Conservation (phyloP, 495 filamentous ascomycete species). For the Lepidopterella palustris region DNA sequence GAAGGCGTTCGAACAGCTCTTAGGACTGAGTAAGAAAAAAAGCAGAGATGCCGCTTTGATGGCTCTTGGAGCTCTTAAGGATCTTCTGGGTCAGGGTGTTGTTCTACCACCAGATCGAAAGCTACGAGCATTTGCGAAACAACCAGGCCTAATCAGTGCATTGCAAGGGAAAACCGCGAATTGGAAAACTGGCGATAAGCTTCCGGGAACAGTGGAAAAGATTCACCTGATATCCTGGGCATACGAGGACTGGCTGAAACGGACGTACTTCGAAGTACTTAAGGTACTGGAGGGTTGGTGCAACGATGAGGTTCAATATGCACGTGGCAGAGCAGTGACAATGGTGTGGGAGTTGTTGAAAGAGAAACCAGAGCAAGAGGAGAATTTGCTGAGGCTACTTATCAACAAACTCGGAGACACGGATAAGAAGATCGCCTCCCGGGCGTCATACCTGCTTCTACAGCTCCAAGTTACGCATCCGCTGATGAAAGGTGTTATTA, state of each 20-base stretch:
- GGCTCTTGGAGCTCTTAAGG: conserved; percentile 83
- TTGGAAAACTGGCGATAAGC: conserved; percentile 59
- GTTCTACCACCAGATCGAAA: conserved; percentile 77
- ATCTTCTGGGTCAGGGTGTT: conserved; percentile 82
- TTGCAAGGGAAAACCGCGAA: conserved; percentile 51
- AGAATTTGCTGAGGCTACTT: conserved; percentile 81
- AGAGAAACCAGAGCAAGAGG: conserved; percentile 95
- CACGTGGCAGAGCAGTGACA: conserved; percentile 74
- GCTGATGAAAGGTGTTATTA: conserved; percentile 82
- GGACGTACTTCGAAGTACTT: conserved; percentile 81
- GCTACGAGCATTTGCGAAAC: conserved; percentile 68
- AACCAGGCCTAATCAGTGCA: conserved; percentile 65
- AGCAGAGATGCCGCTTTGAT: conserved; percentile 91
- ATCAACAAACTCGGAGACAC: conserved; percentile 95
- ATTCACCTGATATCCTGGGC: conserved; percentile 81
- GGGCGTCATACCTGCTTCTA: conserved; percentile 84
- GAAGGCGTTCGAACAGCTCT: conserved; percentile 76
- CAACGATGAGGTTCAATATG: conserved; percentile 88
- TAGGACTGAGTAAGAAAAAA: conserved; percentile 75
- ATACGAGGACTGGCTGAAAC: conserved; percentile 92
- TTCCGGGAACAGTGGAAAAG: conserved; percentile 65
- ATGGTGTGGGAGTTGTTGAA: conserved; percentile 84
- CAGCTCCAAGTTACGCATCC: conserved; percentile 84
- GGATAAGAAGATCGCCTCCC: conserved; percentile 88
- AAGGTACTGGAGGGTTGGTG: conserved; percentile 87